phyloP scores from a whole-genome alignment of 1,284 basidiomycete species.

The Serendipita sp. region DNA sequence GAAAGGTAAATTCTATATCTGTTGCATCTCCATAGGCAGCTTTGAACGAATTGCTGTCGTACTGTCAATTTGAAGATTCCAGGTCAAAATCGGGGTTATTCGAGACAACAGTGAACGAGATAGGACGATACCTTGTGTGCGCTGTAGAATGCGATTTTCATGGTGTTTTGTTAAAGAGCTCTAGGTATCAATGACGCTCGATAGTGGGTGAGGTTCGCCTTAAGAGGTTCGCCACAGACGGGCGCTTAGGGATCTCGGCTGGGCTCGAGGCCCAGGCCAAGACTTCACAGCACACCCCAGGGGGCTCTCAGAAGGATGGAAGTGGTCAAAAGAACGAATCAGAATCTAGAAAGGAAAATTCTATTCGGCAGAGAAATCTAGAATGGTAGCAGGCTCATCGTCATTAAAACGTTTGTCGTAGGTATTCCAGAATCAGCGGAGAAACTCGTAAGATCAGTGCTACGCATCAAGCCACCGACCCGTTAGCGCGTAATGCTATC shows the following conservation, averaged over 20 bases:
- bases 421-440: too few species aligned
- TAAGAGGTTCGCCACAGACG: not conserved
- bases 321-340: too few species aligned
- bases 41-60: conserved; percentile 14
- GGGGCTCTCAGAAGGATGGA: too few species aligned
- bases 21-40: conserved; percentile 10
- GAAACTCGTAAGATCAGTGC: too few species aligned
- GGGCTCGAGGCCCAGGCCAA: too few species aligned
- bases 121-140: conserved; percentile 10
- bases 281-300: too few species aligned
- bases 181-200: not conserved
- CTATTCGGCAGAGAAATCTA: not conserved
- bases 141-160: conserved; percentile 15
- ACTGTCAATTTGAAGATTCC: conserved; percentile 4
- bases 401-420: too few species aligned
- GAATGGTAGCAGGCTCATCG: not conserved
- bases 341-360: not conserved
- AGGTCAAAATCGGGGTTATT: not conserved
- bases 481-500: too few species aligned
- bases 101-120: too few species aligned
- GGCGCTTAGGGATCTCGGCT: not conserved
- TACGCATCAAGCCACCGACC: too few species aligned
- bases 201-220: not conserved
- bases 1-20: conserved; percentile 11
- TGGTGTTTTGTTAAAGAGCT: conserved; percentile 1